phyloP scores from a whole-genome alignment of 148 eudicot genomes.

The Camellia sinensis region DNA sequence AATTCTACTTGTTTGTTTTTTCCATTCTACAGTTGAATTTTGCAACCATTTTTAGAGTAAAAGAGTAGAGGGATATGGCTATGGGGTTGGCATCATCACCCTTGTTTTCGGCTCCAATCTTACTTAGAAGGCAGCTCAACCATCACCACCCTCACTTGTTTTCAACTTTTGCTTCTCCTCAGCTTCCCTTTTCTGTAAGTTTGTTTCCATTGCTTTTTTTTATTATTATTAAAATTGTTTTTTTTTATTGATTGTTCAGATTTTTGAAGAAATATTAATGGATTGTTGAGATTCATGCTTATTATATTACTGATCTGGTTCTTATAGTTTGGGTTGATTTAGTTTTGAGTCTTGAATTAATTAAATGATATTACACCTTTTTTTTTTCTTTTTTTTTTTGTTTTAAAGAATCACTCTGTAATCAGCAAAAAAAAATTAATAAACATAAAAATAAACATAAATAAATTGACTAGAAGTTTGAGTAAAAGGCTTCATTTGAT shows the following conservation, averaged over 20 bases:
- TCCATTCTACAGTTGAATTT: neutral
- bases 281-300: neutral
- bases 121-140: neutral
- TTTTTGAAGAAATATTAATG: neutral
- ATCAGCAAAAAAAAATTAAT: neutral
- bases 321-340: neutral
- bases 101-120: constrained; percentile 11
- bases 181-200: constrained; percentile 42
- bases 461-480: neutral
- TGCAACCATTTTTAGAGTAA: neutral
- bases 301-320: neutral
- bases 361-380: neutral
- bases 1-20: neutral
- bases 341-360: neutral
- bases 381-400: too few relatives aligned
- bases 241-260: neutral
- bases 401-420: neutral
- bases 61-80: constrained; percentile 26
- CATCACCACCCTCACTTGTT: constrained; percentile 5
- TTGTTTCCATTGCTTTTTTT: neutral
- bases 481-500: too few relatives aligned
- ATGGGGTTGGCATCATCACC: constrained; percentile 30
- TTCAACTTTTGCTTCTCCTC: constrained; percentile 24
- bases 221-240: neutral
- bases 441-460: neutral